Conservation (phyloP, 192 early-diverging fungal species). For the Rhizophagus clarus region DNA sequence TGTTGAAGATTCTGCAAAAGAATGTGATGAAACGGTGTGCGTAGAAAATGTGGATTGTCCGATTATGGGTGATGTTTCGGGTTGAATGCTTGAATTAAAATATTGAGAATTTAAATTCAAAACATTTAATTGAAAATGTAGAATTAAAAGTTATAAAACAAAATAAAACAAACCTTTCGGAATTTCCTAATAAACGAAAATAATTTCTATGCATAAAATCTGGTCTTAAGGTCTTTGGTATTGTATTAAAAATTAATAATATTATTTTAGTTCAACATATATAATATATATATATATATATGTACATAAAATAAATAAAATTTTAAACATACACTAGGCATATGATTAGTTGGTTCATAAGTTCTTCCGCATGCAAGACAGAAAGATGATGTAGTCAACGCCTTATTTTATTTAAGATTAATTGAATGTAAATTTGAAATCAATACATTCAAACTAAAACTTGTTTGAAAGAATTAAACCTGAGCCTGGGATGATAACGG, state of each 20-base stretch:
- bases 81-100: not conserved
- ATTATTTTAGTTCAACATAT: too few relatives aligned
- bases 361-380: not conserved
- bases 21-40: not conserved
- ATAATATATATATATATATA: too few relatives aligned
- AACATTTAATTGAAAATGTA: not conserved
- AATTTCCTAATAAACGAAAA: slow-evolving; percentile 54
- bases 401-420: slow-evolving; percentile 1
- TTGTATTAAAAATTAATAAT: not conserved
- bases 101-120: not conserved
- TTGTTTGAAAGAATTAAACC: not conserved
- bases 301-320: not conserved
- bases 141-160: not conserved
- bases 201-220: slow-evolving; percentile 58
- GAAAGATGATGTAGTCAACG: not conserved
- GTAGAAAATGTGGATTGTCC: not conserved
- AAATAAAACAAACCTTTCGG: not conserved
- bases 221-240: slow-evolving; percentile 26
- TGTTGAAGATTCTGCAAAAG: not conserved
- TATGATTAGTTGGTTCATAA: not conserved
- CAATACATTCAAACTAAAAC: not conserved
- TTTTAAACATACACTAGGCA: not conserved
- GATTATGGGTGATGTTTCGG: not conserved
- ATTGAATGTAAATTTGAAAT: not conserved
- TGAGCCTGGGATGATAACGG: not conserved